Conservation (phyloP, 1,139 yeast species). For the Saccharomyces hybrid region DNA sequence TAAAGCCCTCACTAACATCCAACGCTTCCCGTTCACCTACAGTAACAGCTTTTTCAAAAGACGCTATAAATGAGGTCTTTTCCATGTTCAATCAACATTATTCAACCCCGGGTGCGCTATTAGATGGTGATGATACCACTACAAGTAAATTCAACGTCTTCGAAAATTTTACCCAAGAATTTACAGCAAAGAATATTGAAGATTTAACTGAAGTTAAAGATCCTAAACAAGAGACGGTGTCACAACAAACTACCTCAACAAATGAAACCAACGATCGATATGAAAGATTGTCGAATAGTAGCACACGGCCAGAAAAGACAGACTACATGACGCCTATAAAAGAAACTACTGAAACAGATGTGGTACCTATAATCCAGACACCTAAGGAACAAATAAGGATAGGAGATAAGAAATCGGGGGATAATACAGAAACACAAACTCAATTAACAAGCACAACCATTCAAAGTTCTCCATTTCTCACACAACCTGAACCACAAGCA, state of each 20-base stretch:
- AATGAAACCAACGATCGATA: neutral
- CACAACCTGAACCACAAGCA: constrained; percentile 17
- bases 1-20: neutral
- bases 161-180: constrained; percentile 35
- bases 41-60: constrained; percentile 65
- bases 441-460: constrained; percentile 9
- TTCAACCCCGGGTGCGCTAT: constrained; percentile 14
- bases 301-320: neutral
- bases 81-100: constrained; percentile 60
- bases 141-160: constrained; percentile 27
- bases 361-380: constrained; percentile 22
- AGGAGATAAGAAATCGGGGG: constrained; percentile 3
- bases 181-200: constrained; percentile 30
- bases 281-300: neutral
- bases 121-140: constrained; percentile 28
- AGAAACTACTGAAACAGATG: constrained; percentile 6
- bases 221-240: constrained; percentile 6
- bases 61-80: constrained; percentile 68
- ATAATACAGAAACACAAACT: constrained; percentile 6
- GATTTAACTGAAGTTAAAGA: constrained; percentile 34
- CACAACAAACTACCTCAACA: neutral
- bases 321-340: neutral
- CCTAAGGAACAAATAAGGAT: constrained; percentile 25
- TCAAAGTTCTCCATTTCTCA: constrained; percentile 26
- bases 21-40: constrained; percentile 51